A percentile compares a stretch with the other conserved stretches of the same genome.
These are phyloP conservation scores for Tilletia horrida DNA, from an alignment of 1,284 basidiomycete species.

Conservation along the genomic window DNA sequence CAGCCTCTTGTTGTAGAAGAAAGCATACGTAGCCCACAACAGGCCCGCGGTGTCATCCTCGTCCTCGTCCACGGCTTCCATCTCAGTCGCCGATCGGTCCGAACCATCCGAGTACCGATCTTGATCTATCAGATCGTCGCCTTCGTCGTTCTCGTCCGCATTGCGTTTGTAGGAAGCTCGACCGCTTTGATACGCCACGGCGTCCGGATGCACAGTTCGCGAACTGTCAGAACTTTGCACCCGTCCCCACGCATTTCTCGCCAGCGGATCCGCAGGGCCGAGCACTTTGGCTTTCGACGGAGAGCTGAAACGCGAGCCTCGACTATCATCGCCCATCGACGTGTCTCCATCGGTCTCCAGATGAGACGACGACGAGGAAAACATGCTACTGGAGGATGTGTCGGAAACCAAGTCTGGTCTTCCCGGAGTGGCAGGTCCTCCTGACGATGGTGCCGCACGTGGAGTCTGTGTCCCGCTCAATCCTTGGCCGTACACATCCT, in stretches of 20 bases:
- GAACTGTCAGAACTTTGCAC: not conserved
- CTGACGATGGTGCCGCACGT: constrained; percentile 15
- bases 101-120: constrained; percentile 21
- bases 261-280: constrained; percentile 8
- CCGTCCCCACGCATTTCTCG: not conserved
- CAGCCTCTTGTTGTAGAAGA: constrained; percentile 85
- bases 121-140: constrained; percentile 46
- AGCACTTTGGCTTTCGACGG: not conserved
- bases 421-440: constrained; percentile 13
- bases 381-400: constrained; percentile 7
- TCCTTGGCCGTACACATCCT: constrained; percentile 45
- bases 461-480: constrained; percentile 22
- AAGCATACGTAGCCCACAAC: constrained; percentile 95
- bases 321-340: constrained; percentile 5
- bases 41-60: constrained; percentile 66
- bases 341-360: not conserved
- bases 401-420: constrained; percentile 22
- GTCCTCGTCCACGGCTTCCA: constrained; percentile 61
- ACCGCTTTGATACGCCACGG: too few relatives aligned
- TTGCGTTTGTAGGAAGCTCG: constrained; percentile 32
- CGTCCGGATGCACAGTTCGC: not conserved
- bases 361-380: not conserved
- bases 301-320: not conserved
- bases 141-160: constrained; percentile 45
- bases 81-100: constrained; percentile 30